A percentile compares a stretch with the other conserved stretches of the same genome.
Conservation (phyloP, 1,284 basidiomycete genomes). For the Chalciporus sp. region DNA sequence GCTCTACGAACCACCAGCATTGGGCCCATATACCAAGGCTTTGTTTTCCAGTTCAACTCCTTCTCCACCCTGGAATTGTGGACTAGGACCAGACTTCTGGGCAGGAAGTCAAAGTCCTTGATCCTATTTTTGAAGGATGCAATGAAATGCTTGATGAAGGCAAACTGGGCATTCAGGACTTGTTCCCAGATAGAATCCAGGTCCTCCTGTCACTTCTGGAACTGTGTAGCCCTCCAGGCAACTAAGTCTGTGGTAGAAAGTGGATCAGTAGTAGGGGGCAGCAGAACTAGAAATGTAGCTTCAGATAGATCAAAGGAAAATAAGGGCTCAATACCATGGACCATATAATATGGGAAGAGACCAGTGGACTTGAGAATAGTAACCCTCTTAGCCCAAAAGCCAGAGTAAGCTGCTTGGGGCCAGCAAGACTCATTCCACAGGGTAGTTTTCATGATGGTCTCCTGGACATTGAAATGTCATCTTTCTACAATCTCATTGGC, state of each 20-base stretch:
- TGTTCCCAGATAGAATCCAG: neutral
- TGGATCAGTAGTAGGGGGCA: too few species aligned
- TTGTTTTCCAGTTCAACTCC: neutral
- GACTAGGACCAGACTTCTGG: slow-evolving; percentile 39
- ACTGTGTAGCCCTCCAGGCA: neutral
- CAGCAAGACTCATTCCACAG: slow-evolving; percentile 26
- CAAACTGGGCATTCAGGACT: slow-evolving; percentile 23
- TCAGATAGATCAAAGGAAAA: slow-evolving; percentile 43
- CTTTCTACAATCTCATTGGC: slow-evolving; percentile 43
- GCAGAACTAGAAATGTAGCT: slow-evolving; percentile 39
- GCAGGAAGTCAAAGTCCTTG: slow-evolving; percentile 36
- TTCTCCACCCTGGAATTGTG: neutral
- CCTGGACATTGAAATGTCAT: neutral
- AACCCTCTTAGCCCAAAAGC: slow-evolving; percentile 43
- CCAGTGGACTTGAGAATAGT: slow-evolving; percentile 24
- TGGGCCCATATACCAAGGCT: slow-evolving; percentile 1
- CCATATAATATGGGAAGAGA: slow-evolving; percentile 40
- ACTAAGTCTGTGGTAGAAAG: neutral
- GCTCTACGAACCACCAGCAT: neutral
- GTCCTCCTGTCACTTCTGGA: neutral
- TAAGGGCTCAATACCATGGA: slow-evolving; percentile 39
- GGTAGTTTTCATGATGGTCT: slow-evolving; percentile 37
- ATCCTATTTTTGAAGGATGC: slow-evolving; percentile 27
- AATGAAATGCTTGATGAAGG: slow-evolving; percentile 24
- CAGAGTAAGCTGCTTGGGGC: slow-evolving; percentile 17